Conservation (phyloP, 129 eudicot genomes). For the Ambrosia artemisiifolia region DNA sequence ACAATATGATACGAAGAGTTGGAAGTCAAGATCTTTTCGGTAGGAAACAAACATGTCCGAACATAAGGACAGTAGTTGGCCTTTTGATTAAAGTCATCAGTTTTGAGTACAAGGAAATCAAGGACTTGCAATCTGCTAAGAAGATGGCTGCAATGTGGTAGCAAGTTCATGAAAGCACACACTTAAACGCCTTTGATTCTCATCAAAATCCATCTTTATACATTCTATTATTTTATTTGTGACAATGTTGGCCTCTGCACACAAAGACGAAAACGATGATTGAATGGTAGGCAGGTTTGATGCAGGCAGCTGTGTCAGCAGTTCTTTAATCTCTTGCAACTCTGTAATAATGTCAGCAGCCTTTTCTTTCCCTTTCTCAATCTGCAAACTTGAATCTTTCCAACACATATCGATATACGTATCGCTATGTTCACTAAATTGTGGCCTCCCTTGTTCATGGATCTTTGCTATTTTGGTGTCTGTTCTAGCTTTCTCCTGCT, state of each 20-base stretch:
- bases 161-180: background rate
- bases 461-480: background rate
- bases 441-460: background rate
- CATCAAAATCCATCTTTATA: constrained; percentile 4
- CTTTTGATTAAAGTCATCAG: background rate
- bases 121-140: constrained; percentile 1
- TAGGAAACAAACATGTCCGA: too few relatives aligned
- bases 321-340: background rate
- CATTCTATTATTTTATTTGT: background rate
- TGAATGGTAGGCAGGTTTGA: background rate
- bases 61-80: background rate
- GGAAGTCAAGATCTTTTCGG: too few relatives aligned
- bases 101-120: background rate
- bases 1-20: too few relatives aligned
- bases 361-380: background rate
- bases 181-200: background rate
- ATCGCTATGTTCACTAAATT: background rate
- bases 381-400: background rate
- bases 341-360: background rate
- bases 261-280: background rate
- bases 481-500: background rate
- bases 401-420: background rate
- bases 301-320: background rate
- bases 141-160: background rate
- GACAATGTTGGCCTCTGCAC: background rate